Conservation (phyloP, 176 grass and related monocot species). For the Musa acuminata region DNA sequence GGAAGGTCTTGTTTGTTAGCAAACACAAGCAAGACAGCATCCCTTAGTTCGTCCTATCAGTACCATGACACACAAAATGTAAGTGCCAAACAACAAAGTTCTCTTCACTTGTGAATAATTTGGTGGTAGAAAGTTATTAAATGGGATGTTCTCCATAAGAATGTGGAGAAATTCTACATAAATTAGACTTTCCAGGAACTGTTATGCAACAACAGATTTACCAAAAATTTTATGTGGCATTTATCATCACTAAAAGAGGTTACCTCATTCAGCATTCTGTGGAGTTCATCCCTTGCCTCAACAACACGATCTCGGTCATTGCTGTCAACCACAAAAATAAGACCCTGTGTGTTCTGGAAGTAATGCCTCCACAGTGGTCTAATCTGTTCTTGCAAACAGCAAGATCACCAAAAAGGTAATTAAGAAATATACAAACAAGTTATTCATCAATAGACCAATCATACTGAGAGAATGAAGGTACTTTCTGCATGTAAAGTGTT, state of each 20-base stretch:
- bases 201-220: neutral
- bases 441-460: too few species aligned
- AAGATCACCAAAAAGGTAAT: neutral
- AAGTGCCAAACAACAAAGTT: too few species aligned
- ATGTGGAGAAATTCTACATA: too few species aligned
- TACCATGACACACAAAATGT: neutral
- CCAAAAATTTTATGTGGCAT: neutral
- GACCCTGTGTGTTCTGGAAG: slow-evolving; percentile 3
- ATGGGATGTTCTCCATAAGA: too few species aligned
- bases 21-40: slow-evolving; percentile 1
- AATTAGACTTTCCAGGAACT: too few species aligned
- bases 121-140: too few species aligned
- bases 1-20: slow-evolving; percentile 2
- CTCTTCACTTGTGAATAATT: too few species aligned
- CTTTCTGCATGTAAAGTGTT: too few species aligned
- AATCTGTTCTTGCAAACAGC: neutral
- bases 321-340: slow-evolving; percentile 1
- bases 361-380: neutral
- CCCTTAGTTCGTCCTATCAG: neutral
- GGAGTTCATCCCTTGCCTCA: slow-evolving; percentile 1
- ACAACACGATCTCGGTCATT: slow-evolving; percentile 1
- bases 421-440: neutral
- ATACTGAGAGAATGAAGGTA: too few species aligned
- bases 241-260: neutral
- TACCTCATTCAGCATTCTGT: slow-evolving; percentile 1